These are phyloP conservation scores for Globisporangium ultimum DNA, from an alignment of 352 stramenopile species.

Conservation along the genomic window DNA sequence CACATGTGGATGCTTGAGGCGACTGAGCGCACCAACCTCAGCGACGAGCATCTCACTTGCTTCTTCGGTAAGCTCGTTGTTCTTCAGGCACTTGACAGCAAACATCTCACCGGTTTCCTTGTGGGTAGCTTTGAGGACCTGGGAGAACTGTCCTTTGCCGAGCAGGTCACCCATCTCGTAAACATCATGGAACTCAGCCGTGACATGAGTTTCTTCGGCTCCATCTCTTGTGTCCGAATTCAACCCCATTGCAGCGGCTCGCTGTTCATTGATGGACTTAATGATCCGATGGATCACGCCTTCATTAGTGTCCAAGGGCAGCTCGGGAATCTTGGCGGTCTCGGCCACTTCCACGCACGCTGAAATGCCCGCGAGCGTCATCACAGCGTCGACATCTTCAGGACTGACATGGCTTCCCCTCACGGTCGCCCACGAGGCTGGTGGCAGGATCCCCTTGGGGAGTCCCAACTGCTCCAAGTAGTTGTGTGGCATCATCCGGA, in stretches of 20 bases:
- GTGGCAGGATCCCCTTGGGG: slow-evolving; percentile 44
- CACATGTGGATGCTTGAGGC: slow-evolving; percentile 79
- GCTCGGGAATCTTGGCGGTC: not conserved
- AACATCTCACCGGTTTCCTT: slow-evolving; percentile 35
- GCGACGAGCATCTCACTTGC: slow-evolving; percentile 62
- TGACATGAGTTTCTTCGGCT: slow-evolving; percentile 6
- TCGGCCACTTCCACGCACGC: slow-evolving; percentile 42
- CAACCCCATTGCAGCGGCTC: slow-evolving; percentile 2
- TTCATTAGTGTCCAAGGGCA: slow-evolving; percentile 12
- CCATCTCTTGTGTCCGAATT: not conserved
- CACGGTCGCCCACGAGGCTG: slow-evolving; percentile 47
- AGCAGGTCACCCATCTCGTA: slow-evolving; percentile 57
- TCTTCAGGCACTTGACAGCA: slow-evolving; percentile 64
- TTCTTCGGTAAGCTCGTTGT: slow-evolving; percentile 45
- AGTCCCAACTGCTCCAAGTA: slow-evolving; percentile 55
- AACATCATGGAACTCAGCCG: slow-evolving; percentile 45
- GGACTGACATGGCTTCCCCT: slow-evolving; percentile 47
- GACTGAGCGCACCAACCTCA: slow-evolving; percentile 63
- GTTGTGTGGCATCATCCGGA: slow-evolving; percentile 68
- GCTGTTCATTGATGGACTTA: slow-evolving; percentile 29
- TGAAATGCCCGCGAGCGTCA: slow-evolving; percentile 52
- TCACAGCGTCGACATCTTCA: slow-evolving; percentile 54
- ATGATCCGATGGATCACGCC: slow-evolving; percentile 33
- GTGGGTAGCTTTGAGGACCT: slow-evolving; percentile 56
- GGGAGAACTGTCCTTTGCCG: slow-evolving; percentile 56